Evolutionary conservation across 2,329 filamentous ascomycete species (phyloP).

Genomic region (Phialemonium atrogriseum): DNA sequence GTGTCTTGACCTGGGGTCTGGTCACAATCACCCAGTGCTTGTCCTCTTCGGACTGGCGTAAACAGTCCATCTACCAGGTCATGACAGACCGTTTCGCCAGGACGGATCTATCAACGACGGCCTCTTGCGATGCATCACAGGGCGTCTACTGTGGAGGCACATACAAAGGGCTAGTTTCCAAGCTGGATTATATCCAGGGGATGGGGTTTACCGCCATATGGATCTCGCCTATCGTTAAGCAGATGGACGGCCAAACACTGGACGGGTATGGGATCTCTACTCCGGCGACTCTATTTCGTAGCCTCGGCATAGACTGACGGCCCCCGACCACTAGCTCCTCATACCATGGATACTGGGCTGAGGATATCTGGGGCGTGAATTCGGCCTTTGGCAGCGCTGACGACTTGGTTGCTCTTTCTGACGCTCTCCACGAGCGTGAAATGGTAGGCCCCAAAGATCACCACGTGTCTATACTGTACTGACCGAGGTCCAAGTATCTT

Average conservation of each 20-base stretch:
- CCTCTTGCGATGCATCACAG: constrained; percentile 19
- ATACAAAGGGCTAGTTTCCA: constrained; percentile 36
- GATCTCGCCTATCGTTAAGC: constrained; percentile 36
- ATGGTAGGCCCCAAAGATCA: constrained; percentile 39
- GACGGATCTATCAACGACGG: constrained; percentile 26
- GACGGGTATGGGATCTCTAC: constrained; percentile 24
- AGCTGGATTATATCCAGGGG: constrained; percentile 39
- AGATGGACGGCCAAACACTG: constrained; percentile 28
- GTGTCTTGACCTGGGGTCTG: background rate
- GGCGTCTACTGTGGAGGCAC: constrained; percentile 38
- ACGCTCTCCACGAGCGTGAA: constrained; percentile 40
- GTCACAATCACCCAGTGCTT: background rate
- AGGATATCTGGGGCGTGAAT: constrained; percentile 41
- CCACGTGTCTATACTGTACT: too few relatives aligned
- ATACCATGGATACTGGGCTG: constrained; percentile 45
- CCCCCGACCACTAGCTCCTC: constrained; percentile 19
- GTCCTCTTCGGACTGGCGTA: constrained; percentile 21
- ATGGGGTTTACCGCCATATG: constrained; percentile 34
- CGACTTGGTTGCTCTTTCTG: constrained; percentile 39
- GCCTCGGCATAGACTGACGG: background rate
- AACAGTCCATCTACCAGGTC: constrained; percentile 34
- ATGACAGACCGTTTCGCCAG: constrained; percentile 34
- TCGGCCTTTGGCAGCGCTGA: constrained; percentile 37
- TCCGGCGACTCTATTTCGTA: constrained; percentile 4
- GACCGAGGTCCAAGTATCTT: constrained; percentile 32